These are phyloP conservation scores for Trichoderma virens DNA, from an alignment of 495 filamentous ascomycete genomes.

Conservation along the genomic window DNA sequence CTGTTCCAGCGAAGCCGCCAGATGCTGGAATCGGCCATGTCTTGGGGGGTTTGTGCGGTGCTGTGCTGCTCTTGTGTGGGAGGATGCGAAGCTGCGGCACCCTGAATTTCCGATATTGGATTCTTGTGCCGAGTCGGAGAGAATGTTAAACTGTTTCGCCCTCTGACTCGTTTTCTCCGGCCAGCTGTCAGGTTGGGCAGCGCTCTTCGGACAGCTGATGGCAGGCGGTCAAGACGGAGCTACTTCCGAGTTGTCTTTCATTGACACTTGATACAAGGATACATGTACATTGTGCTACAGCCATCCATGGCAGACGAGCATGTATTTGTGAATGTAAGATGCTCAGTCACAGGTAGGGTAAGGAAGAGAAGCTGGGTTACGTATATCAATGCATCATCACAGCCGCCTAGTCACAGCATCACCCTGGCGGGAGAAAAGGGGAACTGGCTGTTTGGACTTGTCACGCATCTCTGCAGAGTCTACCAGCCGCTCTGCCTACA, in stretches of 20 bases:
- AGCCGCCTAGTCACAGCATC: slow-evolving; percentile 3
- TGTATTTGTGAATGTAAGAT: not conserved
- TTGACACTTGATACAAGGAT: not conserved
- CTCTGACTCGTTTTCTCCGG: not conserved
- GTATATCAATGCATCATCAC: not conserved
- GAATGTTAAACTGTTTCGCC: not conserved
- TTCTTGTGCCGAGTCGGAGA: not conserved
- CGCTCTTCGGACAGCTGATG: not conserved
- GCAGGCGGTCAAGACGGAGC: slow-evolving; percentile 5
- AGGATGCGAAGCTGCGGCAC: not conserved
- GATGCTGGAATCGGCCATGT: not conserved
- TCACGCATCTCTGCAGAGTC: not conserved
- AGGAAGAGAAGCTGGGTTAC: not conserved
- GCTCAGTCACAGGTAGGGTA: not conserved
- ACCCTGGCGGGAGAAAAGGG: not conserved
- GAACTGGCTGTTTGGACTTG: not conserved
- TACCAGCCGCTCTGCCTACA: not conserved
- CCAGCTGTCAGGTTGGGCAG: not conserved
- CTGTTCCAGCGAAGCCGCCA: not conserved
- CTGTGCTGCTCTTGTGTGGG: not conserved
- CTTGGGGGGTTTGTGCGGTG: not conserved
- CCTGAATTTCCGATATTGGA: not conserved
- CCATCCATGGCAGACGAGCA: not conserved
- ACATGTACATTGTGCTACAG: not conserved
- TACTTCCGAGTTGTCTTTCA: not conserved